phyloP scores from a whole-genome alignment of 192 early-diverging fungal genomes.

The Dimargaris cristalligena region DNA sequence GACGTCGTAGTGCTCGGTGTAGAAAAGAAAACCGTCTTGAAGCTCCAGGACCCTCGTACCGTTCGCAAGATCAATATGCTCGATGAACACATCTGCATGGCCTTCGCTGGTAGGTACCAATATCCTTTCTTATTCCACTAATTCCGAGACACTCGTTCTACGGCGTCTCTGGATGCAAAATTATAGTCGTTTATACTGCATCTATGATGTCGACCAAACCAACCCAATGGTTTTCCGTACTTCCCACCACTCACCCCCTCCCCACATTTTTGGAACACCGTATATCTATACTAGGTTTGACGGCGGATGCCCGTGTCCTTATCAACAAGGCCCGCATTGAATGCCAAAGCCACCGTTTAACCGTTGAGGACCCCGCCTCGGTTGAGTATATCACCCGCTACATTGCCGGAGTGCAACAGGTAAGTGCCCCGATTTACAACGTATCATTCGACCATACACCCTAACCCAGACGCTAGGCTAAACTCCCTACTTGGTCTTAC shows the following conservation, averaged over 20 bases:
- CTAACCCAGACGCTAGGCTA: no score
- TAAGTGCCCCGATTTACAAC: slow-evolving; percentile 20
- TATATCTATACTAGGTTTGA: slow-evolving; percentile 41
- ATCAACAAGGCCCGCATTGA: slow-evolving; percentile 94
- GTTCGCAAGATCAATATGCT: slow-evolving; percentile 92
- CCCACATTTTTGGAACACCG: no score
- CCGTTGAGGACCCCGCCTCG: slow-evolving; percentile 91
- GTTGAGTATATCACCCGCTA: slow-evolving; percentile 96
- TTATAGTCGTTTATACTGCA: no score
- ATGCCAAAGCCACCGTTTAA: slow-evolving; percentile 92
- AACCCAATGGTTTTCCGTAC: no score
- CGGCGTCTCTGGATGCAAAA: no score
- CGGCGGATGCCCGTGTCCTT: slow-evolving; percentile 89
- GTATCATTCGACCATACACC: no score
- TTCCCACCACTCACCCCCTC: no score
- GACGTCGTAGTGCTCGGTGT: slow-evolving; percentile 85
- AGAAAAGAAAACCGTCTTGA: slow-evolving; percentile 88
- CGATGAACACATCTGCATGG: slow-evolving; percentile 92
- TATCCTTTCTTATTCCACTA: no score
- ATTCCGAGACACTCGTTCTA: no score
- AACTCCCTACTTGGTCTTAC: no score
- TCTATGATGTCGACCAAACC: no score
- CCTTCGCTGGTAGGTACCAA: slow-evolving; percentile 62
- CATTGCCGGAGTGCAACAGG: slow-evolving; percentile 93
- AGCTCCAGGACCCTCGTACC: slow-evolving; percentile 94